Base-by-base conservation (phyloP, 2,329 filamentous ascomycete species). In the Polychaeton citri region DNA sequence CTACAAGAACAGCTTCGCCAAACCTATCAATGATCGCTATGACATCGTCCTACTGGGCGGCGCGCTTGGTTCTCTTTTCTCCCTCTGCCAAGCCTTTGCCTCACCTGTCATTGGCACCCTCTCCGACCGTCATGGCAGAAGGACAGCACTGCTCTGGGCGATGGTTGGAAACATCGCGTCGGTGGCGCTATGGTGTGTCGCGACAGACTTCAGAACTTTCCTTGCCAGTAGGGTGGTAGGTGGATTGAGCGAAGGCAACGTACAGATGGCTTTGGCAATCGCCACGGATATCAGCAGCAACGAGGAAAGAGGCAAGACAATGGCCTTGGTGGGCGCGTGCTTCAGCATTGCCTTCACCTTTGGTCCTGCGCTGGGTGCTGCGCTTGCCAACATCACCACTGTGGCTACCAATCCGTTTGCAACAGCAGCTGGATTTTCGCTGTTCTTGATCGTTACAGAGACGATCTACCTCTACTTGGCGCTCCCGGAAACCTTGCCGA, bases 271-370 rank as follows among this genome's bases (percentile, higher is more conserved):
- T 4, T 90, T 88, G 43, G 88, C 90, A 30, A 96, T 98, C 57
- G 90, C 90, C 13, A 90, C 88, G 26, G 90, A 98, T 57, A 87
- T 98, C 46, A 93, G 84, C 30, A 86, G 92, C 50, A 81, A 88
- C 48, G 71, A 73, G 38, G 81, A 79, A 51, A 76, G 90, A 19
- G 85, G 88, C 16, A 77, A 84, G 15, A 95, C 90, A 30, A 95
- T 98, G 85, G 90, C 90, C 6, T 69, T 98, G 37, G 88, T 98
- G 19, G 90, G 90, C 40, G 87, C 82, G 10, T 96, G 90, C 64
- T 98, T 98, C 64, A 93, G 84, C 42, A 79, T 98, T 47, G 90
- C 90, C 13, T 98, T 98, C 57, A 98, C 90, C 1, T 92, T 95
- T 55, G 90, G 90, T 0, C 90, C 90, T 0, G 86, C 86, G 7